phyloP scores from a whole-genome alignment of 2,329 filamentous ascomycete genomes.

The Beauveria varroae region DNA sequence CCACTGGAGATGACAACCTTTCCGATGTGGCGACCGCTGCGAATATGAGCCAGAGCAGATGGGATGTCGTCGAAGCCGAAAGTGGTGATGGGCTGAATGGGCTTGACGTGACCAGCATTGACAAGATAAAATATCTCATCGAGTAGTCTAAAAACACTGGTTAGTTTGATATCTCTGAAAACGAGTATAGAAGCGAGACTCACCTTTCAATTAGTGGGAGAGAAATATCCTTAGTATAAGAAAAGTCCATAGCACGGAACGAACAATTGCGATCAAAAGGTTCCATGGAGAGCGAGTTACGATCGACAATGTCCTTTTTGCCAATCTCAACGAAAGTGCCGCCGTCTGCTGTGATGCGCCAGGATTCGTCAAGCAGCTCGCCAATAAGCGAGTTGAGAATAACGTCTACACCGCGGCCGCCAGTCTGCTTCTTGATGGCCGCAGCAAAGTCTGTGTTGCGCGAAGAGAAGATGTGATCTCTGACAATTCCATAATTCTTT shows the following conservation, averaged over 20 bases:
- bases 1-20: conserved; percentile 22
- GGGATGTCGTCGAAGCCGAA: conserved; percentile 22
- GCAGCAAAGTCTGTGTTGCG: conserved; percentile 21
- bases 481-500: conserved; percentile 19
- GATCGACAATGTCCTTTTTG: conserved; percentile 24
- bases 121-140: conserved; percentile 14
- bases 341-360: conserved; percentile 28
- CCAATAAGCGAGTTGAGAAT: conserved; percentile 27
- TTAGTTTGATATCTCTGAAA: not conserved
- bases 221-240: conserved; percentile 13
- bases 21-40: conserved; percentile 31
- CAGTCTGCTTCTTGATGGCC: conserved; percentile 20
- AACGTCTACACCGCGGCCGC: conserved; percentile 25
- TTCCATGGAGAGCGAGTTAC: conserved; percentile 22
- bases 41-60: conserved; percentile 32
- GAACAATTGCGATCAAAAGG: conserved; percentile 27
- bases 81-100: conserved; percentile 17
- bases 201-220: not conserved
- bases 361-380: conserved; percentile 24
- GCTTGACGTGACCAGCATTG: conserved; percentile 15
- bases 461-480: conserved; percentile 25
- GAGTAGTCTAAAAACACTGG: conserved; percentile 6
- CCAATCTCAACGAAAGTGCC: conserved; percentile 27
- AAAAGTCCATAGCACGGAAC: conserved; percentile 21
- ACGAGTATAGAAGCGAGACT: not conserved